phyloP scores from a whole-genome alignment of 805 yeast species.

The Candida ortonii region DNA sequence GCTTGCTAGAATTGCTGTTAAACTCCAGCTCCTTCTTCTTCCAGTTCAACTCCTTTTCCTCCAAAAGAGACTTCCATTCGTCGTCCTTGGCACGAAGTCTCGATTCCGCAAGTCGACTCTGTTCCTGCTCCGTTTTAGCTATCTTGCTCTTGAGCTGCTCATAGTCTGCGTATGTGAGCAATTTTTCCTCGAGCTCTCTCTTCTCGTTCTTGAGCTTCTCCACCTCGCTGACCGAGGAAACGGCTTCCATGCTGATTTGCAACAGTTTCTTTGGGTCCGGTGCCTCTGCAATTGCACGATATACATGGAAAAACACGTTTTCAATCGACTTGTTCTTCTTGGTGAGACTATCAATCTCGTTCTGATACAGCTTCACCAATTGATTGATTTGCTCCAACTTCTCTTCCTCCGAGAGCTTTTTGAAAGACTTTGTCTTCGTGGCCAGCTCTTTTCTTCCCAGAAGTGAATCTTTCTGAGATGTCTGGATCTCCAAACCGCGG shows the following conservation, averaged over 20 bases:
- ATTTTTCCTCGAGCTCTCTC: slow-evolving; percentile 49
- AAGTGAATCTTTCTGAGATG: slow-evolving; percentile 64
- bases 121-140: slow-evolving; percentile 55
- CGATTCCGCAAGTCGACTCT: slow-evolving; percentile 52
- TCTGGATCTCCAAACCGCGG: slow-evolving; percentile 70
- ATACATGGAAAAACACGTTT: slow-evolving; percentile 66
- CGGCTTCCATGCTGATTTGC: slow-evolving; percentile 65
- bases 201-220: slow-evolving; percentile 51
- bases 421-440: slow-evolving; percentile 79
- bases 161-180: slow-evolving; percentile 71
- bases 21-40: slow-evolving; percentile 50
- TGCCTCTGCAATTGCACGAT: slow-evolving; percentile 77
- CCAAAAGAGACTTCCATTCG: slow-evolving; percentile 63
- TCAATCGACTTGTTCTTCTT: slow-evolving; percentile 75
- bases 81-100: slow-evolving; percentile 68
- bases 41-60: slow-evolving; percentile 76
- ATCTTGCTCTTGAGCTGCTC: slow-evolving; percentile 67
- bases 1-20: slow-evolving; percentile 47
- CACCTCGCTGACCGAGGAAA: slow-evolving; percentile 46
- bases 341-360: slow-evolving; percentile 81
- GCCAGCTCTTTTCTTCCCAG: slow-evolving; percentile 76
- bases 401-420: slow-evolving; percentile 62
- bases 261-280: slow-evolving; percentile 89
- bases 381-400: slow-evolving; percentile 64
- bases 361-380: slow-evolving; percentile 77